These are phyloP conservation scores for Penicillium longicatenatum DNA, from an alignment of 495 filamentous ascomycete genomes.

Conservation along the genomic window DNA sequence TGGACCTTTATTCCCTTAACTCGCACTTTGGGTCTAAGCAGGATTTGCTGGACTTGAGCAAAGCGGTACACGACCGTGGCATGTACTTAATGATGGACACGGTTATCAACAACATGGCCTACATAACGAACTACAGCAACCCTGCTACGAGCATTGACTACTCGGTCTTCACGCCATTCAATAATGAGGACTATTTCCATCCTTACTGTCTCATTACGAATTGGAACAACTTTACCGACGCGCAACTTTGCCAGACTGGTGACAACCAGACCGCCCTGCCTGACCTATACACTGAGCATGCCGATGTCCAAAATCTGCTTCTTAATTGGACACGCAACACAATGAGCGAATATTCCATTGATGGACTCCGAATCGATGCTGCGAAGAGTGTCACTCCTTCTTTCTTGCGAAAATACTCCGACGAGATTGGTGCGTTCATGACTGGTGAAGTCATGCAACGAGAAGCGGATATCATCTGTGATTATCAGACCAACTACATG, in stretches of 20 bases:
- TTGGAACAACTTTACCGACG: constrained; percentile 57
- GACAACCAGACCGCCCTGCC: constrained; percentile 61
- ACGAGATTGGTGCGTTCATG: constrained; percentile 60
- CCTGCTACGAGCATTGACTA: constrained; percentile 64
- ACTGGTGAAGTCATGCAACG: constrained; percentile 67
- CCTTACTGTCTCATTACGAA: constrained; percentile 62
- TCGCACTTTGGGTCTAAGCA: constrained; percentile 63
- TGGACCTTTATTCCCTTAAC: constrained; percentile 67
- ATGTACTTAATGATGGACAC: constrained; percentile 80
- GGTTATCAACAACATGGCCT: constrained; percentile 76
- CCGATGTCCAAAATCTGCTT: constrained; percentile 54
- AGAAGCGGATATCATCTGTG: constrained; percentile 54
- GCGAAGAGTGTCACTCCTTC: constrained; percentile 69
- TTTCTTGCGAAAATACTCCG: constrained; percentile 62
- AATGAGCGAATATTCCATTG: constrained; percentile 69
- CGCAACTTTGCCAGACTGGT: constrained; percentile 61
- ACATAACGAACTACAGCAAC: constrained; percentile 44
- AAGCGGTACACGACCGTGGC: constrained; percentile 58
- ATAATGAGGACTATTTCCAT: constrained; percentile 64
- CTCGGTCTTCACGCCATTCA: constrained; percentile 63
- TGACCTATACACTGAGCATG: constrained; percentile 67
- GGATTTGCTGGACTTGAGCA: constrained; percentile 64
- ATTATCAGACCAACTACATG: constrained; percentile 46
- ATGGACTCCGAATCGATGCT: constrained; percentile 77
- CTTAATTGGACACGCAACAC: constrained; percentile 64